phyloP scores from a whole-genome alignment of 2,329 filamentous ascomycete species.

The Gremmenia infestans region DNA sequence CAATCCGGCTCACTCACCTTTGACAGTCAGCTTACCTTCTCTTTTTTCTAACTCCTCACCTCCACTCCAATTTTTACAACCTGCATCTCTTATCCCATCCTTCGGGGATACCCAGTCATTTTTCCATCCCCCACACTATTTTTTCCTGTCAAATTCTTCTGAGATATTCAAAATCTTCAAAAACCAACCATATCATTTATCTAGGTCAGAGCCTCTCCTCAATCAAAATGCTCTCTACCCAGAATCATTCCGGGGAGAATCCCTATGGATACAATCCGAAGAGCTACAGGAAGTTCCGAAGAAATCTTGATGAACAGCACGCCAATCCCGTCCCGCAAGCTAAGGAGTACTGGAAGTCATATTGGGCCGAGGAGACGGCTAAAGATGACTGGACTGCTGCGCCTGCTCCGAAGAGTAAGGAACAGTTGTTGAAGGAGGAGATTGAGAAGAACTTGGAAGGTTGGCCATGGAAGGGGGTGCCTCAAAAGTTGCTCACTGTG shows the following conservation, averaged over 20 bases:
- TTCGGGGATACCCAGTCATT: no score
- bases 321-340: background rate
- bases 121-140: no score
- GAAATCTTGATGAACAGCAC: background rate
- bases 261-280: background rate
- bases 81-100: no score
- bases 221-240: no score
- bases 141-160: no score
- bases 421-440: slow-evolving; percentile 7
- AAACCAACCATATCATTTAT: no score
- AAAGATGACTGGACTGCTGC: slow-evolving; percentile 2
- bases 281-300: background rate
- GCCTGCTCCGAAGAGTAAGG: slow-evolving; percentile 3
- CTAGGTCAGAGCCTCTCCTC: no score
- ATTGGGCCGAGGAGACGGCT: background rate
- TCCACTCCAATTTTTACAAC: no score
- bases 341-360: background rate
- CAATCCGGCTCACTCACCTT: no score
- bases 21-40: no score
- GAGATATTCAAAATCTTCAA: no score
- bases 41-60: no score
- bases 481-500: slow-evolving; percentile 3
- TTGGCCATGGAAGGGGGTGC: slow-evolving; percentile 16
- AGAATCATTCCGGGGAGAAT: background rate
- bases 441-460: slow-evolving; percentile 8